Base-by-base conservation (phyloP, 768 basidiomycete genomes). In the Mycena vitilis region DNA sequence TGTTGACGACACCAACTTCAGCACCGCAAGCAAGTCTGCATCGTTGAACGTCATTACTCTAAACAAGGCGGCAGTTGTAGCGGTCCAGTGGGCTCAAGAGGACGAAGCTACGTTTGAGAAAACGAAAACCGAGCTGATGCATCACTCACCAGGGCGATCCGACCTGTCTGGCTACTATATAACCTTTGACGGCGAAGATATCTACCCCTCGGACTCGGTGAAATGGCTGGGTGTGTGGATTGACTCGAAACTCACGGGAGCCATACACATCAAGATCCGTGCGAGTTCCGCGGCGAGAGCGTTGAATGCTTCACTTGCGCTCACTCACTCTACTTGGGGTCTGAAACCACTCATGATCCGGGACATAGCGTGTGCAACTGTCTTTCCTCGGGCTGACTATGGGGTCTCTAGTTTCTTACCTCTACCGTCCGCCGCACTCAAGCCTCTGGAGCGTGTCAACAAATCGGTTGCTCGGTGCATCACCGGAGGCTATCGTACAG, bases 271-370 rank as follows among this genome's bases (percentile, higher is more conserved):
- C 57, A 44, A 30, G 3, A 5, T 25, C 4, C 57, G 44, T 1
- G 44, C 37, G 4, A 30, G 42, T 2, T 45, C 57, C 1, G 57
- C 57, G 4, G 37, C 45, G 7, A 44, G 57, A 20, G 57, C 57
- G 4, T n/a, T 59, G 22, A 59, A 59, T 16, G 57, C 57, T n/a
- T 25, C 44, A 3, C 6, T 59, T 4, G 59, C 45, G 5, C 30
- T 60, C 10, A 60, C 36, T 22, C 34, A 57, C 37, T 15, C 44
- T 18, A 18, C 16, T 10, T 47, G 58, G 58, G 58, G 58, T 5
- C 58, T 60, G 7, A 36, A 48, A 20, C 58, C 58, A 16, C 18
- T 30, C 23, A 47, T 60, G 44, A 20, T 57, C 8, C 55, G 55
- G 3, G 55, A 57, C n/a, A n/a, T 57, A 23, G 55, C 30, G 13